Base-by-base conservation (phyloP, 306 rosid species). In the Astragalus glycyphyllos region DNA sequence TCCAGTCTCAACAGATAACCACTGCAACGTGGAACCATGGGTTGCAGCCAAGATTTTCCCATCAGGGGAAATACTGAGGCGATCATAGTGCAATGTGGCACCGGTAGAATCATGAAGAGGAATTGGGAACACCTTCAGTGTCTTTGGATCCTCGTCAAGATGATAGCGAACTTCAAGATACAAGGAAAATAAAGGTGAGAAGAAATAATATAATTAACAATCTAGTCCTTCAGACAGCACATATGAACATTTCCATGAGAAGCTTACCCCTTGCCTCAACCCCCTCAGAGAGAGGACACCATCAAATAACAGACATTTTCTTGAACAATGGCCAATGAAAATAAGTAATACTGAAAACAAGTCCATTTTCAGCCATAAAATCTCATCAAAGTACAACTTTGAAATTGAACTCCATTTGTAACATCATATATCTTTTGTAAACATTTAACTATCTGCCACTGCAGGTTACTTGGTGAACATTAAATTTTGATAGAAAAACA, bases 71-170 rank as follows among this genome's bases (percentile, higher is more conserved):
- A 89, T 12, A 82, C 85, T 85, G 47, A 95, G 89, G 72, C 86
- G 91, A 66, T 95, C 97, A 68, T 95, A 95, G 72, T 84, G 86
- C 79, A 86, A 58, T 13, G 86, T 62, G 54, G 86, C 72, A 65
- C 92, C 93, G 0, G 65, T 63, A 76, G 96, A 75, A 81, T 90
- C 91, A 63, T 73, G 88, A 65, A 91, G 90, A 48, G 97, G 96
- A 73, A 95, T 95, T 13, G 90, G 87, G 76, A 91, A 89, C 84
- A 86, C 87, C 89, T 91, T 91, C 79, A 87, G 84, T 41, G 93
- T 84, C 89, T 95, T 95, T 14, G 99, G 96, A 76, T 95, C 99
- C 87, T 95, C 99, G 17, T 87, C 96, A 53, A 95, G 79, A 77
- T 91, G 97, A 84, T 91, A 95, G 57, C 99, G 96, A 68, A 95